Evolutionary conservation across 2,329 filamentous ascomycete species (phyloP).

Genomic region (Lecanicillium sp.): DNA sequence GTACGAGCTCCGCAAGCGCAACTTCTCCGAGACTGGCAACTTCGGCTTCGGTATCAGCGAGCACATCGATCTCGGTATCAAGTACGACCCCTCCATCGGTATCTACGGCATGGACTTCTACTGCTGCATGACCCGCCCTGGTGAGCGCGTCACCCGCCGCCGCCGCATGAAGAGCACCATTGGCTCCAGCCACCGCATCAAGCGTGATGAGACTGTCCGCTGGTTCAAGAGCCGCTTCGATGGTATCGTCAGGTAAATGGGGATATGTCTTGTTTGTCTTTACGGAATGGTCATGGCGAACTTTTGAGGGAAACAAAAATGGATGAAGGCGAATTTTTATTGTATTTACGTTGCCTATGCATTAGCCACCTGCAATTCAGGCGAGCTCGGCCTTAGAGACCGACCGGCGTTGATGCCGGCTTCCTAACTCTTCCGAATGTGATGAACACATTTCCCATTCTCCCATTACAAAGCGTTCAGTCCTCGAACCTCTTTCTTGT

Average conservation of each 20-base stretch:
- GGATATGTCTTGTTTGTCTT: constrained; percentile 20
- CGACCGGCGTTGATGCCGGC: constrained; percentile 63
- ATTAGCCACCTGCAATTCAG: constrained; percentile 47
- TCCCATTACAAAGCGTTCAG: not conserved
- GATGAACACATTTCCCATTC: constrained; percentile 20
- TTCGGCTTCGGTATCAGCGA: constrained; percentile 99
- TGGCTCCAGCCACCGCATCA: constrained; percentile 86
- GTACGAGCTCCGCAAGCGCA: constrained; percentile 98
- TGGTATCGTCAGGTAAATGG: constrained; percentile 92
- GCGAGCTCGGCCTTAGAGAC: constrained; percentile 66
- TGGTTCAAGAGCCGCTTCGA: constrained; percentile 93
- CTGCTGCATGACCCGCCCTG: constrained; percentile 99
- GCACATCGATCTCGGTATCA: constrained; percentile 99
- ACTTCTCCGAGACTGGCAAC: constrained; percentile 99
- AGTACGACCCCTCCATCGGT: constrained; percentile 97
- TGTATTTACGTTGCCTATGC: constrained; percentile 39
- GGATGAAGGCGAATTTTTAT: constrained; percentile 22
- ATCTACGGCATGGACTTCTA: constrained; percentile 99
- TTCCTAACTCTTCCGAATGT: constrained; percentile 34
- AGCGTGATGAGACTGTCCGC: constrained; percentile 90
- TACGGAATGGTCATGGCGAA: constrained; percentile 34
- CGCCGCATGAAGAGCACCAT: constrained; percentile 82
- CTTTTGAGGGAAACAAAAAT: constrained; percentile 20
- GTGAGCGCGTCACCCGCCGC: constrained; percentile 95
- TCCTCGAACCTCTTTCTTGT: too few relatives aligned